Evolutionary conservation across 345 rosid genomes (phyloP).

Genomic region (Luvunga scandens): DNA sequence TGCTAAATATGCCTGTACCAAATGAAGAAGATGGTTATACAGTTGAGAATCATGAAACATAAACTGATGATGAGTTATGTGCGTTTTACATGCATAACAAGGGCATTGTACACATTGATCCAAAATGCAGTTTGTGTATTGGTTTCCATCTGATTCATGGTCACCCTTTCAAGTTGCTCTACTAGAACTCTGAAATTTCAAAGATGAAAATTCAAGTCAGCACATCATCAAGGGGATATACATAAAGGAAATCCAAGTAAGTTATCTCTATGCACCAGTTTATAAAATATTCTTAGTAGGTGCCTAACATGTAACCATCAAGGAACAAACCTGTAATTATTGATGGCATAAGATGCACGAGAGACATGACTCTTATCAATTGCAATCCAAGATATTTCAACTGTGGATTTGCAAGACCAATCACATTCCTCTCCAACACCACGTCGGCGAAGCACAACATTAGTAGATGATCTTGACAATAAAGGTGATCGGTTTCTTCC

Average conservation of each 20-base stretch:
- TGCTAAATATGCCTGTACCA: slow-evolving; percentile 74
- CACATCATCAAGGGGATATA: neutral
- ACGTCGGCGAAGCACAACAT: slow-evolving; percentile 52
- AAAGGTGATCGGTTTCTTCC: slow-evolving; percentile 47
- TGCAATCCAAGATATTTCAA: slow-evolving; percentile 74
- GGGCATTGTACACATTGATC: slow-evolving; percentile 91
- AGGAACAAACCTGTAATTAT: slow-evolving; percentile 61
- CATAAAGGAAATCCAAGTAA: neutral
- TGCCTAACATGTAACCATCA: neutral
- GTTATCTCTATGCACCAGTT: neutral
- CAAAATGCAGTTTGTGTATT: slow-evolving; percentile 71
- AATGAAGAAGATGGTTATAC: slow-evolving; percentile 7
- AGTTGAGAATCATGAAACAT: neutral
- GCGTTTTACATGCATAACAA: slow-evolving; percentile 81
- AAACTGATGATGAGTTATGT: neutral
- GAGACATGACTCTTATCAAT: slow-evolving; percentile 64
- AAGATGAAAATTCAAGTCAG: neutral
- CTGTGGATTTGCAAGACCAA: slow-evolving; percentile 70
- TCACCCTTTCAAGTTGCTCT: slow-evolving; percentile 78
- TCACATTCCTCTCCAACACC: slow-evolving; percentile 45
- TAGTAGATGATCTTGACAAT: slow-evolving; percentile 62
- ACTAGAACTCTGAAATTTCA: slow-evolving; percentile 67
- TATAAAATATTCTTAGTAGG: neutral
- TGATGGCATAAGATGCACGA: slow-evolving; percentile 66
- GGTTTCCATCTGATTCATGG: slow-evolving; percentile 54